phyloP scores from a whole-genome alignment of 2,329 filamentous ascomycete species.

The Pseudovirgaria hyperparasitica region DNA sequence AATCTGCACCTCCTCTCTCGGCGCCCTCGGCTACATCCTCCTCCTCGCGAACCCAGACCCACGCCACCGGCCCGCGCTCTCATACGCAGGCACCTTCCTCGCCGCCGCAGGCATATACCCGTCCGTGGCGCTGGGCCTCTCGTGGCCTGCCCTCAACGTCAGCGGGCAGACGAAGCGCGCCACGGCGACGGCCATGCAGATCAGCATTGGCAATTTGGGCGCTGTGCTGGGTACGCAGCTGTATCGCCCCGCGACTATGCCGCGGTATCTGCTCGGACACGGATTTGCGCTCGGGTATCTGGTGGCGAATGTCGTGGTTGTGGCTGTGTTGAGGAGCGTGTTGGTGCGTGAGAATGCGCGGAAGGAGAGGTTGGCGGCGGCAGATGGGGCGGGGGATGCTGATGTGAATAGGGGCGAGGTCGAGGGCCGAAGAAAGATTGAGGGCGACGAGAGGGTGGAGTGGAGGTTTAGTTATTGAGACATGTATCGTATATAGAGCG shows the following conservation, averaged over 20 bases:
- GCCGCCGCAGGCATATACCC: slow-evolving; percentile 27
- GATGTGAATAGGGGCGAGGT: too few relatives aligned
- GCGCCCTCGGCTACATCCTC: slow-evolving; percentile 26
- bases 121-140: slow-evolving; percentile 26
- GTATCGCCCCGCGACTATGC: slow-evolving; percentile 20
- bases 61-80: slow-evolving; percentile 19
- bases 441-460: too few relatives aligned
- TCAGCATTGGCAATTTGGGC: slow-evolving; percentile 36
- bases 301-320: slow-evolving; percentile 18
- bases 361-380: slow-evolving; percentile 15
- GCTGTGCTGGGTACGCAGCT: slow-evolving; percentile 26
- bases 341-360: slow-evolving; percentile 18
- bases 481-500: too few relatives aligned
- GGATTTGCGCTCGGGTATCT: slow-evolving; percentile 23
- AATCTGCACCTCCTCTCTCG: slow-evolving; percentile 16
- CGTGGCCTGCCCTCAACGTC: slow-evolving; percentile 41
- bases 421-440: too few relatives aligned
- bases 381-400: too few relatives aligned
- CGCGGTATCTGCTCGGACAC: slow-evolving; percentile 23
- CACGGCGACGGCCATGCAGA: slow-evolving; percentile 36
- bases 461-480: too few relatives aligned
- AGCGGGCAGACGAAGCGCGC: slow-evolving; percentile 41
- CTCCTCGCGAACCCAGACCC: slow-evolving; percentile 21
- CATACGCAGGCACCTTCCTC: slow-evolving; percentile 24
- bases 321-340: slow-evolving; percentile 16